Percentiles rank a stretch among this genome's conserved stretches.
Evolutionary conservation across 2,329 filamentous ascomycete species (phyloP).

Genomic region (Leptographium lundbergii): DNA sequence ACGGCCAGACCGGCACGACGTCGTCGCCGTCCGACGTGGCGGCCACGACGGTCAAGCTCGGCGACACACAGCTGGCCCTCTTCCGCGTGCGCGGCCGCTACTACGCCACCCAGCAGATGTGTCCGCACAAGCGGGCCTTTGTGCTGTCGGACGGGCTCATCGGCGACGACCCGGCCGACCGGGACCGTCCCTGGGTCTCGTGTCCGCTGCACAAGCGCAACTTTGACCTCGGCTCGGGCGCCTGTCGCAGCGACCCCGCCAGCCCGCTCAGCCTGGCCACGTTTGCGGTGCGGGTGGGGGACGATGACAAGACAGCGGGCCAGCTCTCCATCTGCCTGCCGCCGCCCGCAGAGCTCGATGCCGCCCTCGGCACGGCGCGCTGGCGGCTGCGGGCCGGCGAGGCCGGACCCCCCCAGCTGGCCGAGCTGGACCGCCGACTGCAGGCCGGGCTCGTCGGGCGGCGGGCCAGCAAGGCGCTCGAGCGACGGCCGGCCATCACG

Average conservation of each 20-base stretch:
- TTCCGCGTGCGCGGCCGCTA: constrained; percentile 72
- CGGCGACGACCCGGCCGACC: constrained; percentile 42
- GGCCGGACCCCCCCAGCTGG: constrained; percentile 23
- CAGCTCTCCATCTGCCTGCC: constrained; percentile 69
- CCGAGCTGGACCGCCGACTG: constrained; percentile 33
- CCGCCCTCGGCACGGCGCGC: constrained; percentile 60
- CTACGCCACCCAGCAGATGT: constrained; percentile 90
- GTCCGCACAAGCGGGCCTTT: constrained; percentile 82
- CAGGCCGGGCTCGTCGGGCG: constrained; percentile 12
- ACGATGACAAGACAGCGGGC: too few relatives aligned
- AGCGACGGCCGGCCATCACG: constrained; percentile 14
- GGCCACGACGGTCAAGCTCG: constrained; percentile 66
- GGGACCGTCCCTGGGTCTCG: constrained; percentile 57
- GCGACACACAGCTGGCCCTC: constrained; percentile 78
- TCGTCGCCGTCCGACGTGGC: constrained; percentile 42
- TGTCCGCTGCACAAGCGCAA: constrained; percentile 88
- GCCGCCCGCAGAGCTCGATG: constrained; percentile 68
- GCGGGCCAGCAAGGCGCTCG: constrained; percentile 26
- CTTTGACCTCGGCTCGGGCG: constrained; percentile 61
- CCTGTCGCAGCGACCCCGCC: constrained; percentile 60
- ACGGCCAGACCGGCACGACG: constrained; percentile 26
- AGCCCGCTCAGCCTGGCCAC: constrained; percentile 60
- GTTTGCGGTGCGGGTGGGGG: constrained; percentile 52
- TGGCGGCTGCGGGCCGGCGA: constrained; percentile 72
- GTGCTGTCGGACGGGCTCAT: constrained; percentile 78